These are phyloP conservation scores for Xylaria sp. DNA, from an alignment of 495 filamentous ascomycete species.

Conservation along the genomic window DNA sequence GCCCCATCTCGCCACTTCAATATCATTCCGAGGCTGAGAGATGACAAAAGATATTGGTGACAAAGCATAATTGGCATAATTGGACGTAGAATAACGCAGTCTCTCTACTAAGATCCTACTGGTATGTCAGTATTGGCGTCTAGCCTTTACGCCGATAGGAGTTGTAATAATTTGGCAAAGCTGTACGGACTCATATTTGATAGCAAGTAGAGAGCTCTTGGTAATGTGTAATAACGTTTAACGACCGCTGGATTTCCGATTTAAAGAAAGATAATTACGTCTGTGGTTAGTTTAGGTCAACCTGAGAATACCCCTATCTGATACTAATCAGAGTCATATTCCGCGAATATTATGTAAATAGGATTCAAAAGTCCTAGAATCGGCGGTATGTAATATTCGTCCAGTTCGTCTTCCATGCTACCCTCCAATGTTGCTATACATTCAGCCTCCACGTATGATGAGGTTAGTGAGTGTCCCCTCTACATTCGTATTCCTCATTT, in stretches of 20 bases:
- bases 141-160: not conserved
- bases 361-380: constrained; percentile 1
- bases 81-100: not conserved
- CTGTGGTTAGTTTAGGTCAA: not conserved
- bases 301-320: not conserved
- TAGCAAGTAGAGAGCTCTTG: not conserved
- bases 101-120: not conserved
- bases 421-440: not conserved
- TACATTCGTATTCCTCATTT: not conserved
- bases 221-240: not conserved
- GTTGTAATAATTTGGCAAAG: not conserved
- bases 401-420: not conserved
- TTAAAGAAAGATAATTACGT: not conserved
- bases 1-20: not conserved
- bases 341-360: not conserved
- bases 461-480: not conserved
- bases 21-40: not conserved
- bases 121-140: not conserved
- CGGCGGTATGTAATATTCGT: not conserved
- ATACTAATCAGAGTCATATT: not conserved
- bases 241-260: not conserved
- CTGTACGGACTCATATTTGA: not conserved
- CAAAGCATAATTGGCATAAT: not conserved
- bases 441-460: not conserved
- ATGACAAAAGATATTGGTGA: not conserved